phyloP scores from a whole-genome alignment of 2,329 filamentous ascomycete genomes.

The Fusarium chaquense region DNA sequence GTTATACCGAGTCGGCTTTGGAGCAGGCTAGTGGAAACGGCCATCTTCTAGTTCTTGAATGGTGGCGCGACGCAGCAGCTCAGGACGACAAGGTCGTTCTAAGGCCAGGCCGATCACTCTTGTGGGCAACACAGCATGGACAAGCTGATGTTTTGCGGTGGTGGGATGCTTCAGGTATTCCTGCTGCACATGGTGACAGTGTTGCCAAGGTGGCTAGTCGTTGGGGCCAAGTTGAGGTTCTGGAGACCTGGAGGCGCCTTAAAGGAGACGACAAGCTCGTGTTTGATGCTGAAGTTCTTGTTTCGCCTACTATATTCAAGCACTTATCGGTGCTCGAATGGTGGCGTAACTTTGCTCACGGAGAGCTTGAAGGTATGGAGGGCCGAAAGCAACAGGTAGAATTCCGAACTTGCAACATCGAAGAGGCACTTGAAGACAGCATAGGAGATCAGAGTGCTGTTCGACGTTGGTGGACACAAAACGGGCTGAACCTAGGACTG shows the following conservation, averaged over 20 bases:
- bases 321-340: conserved; percentile 88
- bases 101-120: conserved; percentile 86
- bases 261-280: conserved; percentile 76
- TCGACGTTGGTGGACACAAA: conserved; percentile 86
- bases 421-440: conserved; percentile 92
- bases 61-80: conserved; percentile 83
- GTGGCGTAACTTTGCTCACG: conserved; percentile 81
- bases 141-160: conserved; percentile 82
- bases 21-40: conserved; percentile 89
- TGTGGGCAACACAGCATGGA: conserved; percentile 86
- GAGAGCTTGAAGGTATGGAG: conserved; percentile 66
- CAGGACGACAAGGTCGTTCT: conserved; percentile 71
- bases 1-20: conserved; percentile 87
- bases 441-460: conserved; percentile 79
- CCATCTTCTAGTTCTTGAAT: conserved; percentile 87
- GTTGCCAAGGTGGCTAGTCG: conserved; percentile 87
- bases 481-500: conserved; percentile 83
- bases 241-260: conserved; percentile 82
- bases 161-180: conserved; percentile 87
- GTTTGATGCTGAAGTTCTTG: conserved; percentile 85
- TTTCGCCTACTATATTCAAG: conserved; percentile 88
- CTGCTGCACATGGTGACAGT: conserved; percentile 82
- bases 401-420: conserved; percentile 95
- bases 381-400: conserved; percentile 77
- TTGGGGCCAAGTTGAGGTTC: conserved; percentile 84